A percentile compares a stretch with the other conserved stretches of the same genome.
Conservation (phyloP, 345 rosid species). For the Eucalyptus sp. region DNA sequence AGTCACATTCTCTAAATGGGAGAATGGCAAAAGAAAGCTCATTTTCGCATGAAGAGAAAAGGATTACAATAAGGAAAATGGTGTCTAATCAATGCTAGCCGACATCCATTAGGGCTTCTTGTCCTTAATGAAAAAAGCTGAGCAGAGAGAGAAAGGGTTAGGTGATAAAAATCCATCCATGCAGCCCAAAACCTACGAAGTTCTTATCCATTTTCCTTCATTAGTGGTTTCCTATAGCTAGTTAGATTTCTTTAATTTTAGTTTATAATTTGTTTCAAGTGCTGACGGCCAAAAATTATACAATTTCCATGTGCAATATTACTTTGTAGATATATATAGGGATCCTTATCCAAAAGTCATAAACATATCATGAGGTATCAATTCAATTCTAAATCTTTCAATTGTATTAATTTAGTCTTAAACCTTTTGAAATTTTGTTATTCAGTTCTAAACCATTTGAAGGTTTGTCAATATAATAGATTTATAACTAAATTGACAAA, state of each 20-base stretch:
- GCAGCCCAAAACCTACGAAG: neutral
- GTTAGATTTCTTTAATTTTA: neutral
- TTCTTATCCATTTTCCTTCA: neutral
- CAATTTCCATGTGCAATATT: neutral
- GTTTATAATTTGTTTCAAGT: neutral
- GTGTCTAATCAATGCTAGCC: neutral
- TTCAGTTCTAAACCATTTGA: neutral
- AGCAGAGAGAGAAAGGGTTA: neutral
- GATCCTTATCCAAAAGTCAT: neutral
- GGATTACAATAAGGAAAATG: neutral
- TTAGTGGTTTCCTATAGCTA: neutral
- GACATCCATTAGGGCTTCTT: neutral
- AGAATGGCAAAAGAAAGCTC: neutral
- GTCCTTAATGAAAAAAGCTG: neutral
- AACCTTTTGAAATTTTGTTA: too few species aligned
- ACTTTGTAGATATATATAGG: neutral
- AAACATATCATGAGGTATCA: neutral
- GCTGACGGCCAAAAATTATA: neutral
- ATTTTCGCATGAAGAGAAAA: neutral
- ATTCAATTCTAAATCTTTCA: rapidly evolving
- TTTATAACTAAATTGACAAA: neutral
- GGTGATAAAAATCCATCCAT: neutral
- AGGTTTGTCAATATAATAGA: too few species aligned
- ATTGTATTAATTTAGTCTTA: too few species aligned
- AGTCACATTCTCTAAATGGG: neutral